Conservation (phyloP, 2,329 filamentous ascomycete genomes). For the Didymella lethalis region DNA sequence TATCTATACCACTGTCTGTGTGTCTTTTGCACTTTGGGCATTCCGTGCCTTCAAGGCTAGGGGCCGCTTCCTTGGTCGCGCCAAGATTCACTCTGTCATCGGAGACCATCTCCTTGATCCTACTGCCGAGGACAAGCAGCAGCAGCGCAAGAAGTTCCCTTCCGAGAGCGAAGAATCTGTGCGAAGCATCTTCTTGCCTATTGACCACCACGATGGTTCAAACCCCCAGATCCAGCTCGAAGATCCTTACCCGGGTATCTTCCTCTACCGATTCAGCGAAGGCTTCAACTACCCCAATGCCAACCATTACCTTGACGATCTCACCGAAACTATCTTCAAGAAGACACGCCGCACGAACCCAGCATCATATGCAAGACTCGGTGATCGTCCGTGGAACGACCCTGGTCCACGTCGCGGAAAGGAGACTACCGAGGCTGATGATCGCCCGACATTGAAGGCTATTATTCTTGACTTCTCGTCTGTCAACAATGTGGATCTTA, state of each 20-base stretch:
- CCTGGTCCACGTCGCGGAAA: slow-evolving; percentile 74
- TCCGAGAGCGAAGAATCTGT: slow-evolving; percentile 54
- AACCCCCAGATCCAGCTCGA: slow-evolving; percentile 83
- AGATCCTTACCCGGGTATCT: slow-evolving; percentile 87
- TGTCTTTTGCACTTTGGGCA: slow-evolving; percentile 79
- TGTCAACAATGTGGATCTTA: slow-evolving; percentile 94
- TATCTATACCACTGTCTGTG: slow-evolving; percentile 83
- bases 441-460: slow-evolving; percentile 78
- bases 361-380: slow-evolving; percentile 62
- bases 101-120: slow-evolving; percentile 73
- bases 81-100: slow-evolving; percentile 85
- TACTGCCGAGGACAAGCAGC: slow-evolving; percentile 43
- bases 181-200: slow-evolving; percentile 85
- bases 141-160: slow-evolving; percentile 32
- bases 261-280: slow-evolving; percentile 96
- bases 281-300: slow-evolving; percentile 97
- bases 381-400: slow-evolving; percentile 94
- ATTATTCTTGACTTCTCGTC: slow-evolving; percentile 93
- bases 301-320: slow-evolving; percentile 82
- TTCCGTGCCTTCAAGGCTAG: slow-evolving; percentile 84
- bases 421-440: slow-evolving; percentile 49
- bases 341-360: slow-evolving; percentile 81
- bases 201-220: slow-evolving; percentile 85
- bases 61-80: slow-evolving; percentile 83
- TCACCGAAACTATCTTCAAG: slow-evolving; percentile 54